phyloP scores from a whole-genome alignment of 2,329 filamentous ascomycete species.

The Juglanconis oblonga region DNA sequence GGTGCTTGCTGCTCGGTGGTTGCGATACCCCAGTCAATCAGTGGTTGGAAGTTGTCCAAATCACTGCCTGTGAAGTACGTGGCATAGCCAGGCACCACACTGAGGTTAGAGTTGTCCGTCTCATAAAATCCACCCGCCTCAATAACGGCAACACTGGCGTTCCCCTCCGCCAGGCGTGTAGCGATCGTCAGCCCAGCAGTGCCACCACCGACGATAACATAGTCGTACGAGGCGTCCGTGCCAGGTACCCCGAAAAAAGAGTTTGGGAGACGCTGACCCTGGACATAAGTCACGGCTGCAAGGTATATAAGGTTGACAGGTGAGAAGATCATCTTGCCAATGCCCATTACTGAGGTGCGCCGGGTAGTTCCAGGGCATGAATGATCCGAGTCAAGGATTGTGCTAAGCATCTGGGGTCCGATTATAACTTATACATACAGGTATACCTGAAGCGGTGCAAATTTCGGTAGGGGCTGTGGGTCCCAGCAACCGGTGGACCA shows the following conservation, averaged over 20 bases:
- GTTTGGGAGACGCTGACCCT: background rate
- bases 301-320: background rate
- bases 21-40: conserved; percentile 15
- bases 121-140: conserved; percentile 19
- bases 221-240: conserved; percentile 13
- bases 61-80: conserved; percentile 8
- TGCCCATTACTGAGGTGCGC: background rate
- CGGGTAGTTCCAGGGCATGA: background rate
- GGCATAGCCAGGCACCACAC: conserved; percentile 11
- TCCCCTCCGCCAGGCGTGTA: conserved; percentile 1
- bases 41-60: conserved; percentile 3
- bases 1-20: conserved; percentile 1
- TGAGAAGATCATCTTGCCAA: background rate
- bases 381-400: background rate
- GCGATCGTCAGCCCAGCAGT: conserved; percentile 13
- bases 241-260: conserved; percentile 14
- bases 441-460: background rate
- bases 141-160: conserved; percentile 16
- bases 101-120: conserved; percentile 11
- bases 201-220: conserved; percentile 14
- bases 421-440: background rate
- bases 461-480: background rate
- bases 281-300: background rate
- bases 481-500: background rate
- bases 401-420: background rate